Base-by-base conservation (phyloP, 345 rosid species). In the Melaleuca alternifolia region DNA sequence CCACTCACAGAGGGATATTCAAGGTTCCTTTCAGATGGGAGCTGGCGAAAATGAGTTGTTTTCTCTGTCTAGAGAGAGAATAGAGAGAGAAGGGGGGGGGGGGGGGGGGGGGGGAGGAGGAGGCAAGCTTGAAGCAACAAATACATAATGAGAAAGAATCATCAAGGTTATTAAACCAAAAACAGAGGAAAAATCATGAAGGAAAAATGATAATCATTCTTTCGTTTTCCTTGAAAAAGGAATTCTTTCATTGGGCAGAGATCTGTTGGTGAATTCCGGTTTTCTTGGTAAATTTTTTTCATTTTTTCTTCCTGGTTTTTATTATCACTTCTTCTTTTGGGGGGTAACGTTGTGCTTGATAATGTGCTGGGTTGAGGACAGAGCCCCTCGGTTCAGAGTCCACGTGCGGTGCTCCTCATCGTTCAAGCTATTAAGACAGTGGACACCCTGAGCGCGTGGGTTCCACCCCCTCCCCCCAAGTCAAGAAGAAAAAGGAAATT, bases 321-420 rank as follows among this genome's bases (percentile, higher is more conserved):
- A 62, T 61, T 62, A 62, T 30, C 16, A 62, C 28, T 62, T 62
- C 20, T 30, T 16, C 13, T 65, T 33, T 33, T 18, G 2, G 79
- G 11, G 41, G 20, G 61, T 37, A 20, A 71, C 37, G 81, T 21
- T 71, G 81, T 37, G 81, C 81, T 18, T 18, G 48, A 71, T n/a
- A 26, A 24, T 44, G 6, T 90, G 85, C 86, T 83, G 84, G 86
- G 88, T 90, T 90, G 91, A 92, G 88, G 89, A 89, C 91, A 86
- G 93, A 89, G 92, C 84, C 87, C 87, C 89, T 89, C 89, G 94
- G 85, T 85, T 91, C 94, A 93, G 94, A 92, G 89, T 90, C 96
- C 96, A 94, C 95, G 95, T 94, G 95, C 95, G 94, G 90, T 88
- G 92, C 94, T 93, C 86, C 92, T 88, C 85, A 94, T 88, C 92